Conservation (phyloP, 148 eudicot species). For the Cornus florida region DNA sequence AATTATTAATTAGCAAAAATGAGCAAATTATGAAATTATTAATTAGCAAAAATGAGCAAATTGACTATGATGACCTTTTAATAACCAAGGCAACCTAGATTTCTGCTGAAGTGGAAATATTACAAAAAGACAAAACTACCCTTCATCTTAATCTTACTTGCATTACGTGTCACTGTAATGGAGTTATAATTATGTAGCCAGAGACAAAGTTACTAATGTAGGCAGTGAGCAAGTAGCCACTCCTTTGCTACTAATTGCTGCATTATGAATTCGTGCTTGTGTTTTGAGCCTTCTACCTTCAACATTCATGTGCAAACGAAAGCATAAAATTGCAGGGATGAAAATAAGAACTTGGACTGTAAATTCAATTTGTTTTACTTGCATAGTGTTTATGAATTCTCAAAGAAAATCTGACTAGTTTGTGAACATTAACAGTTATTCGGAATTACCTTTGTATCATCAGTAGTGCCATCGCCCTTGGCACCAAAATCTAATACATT, state of each 20-base stretch:
- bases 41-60: neutral
- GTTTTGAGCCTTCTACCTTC: neutral
- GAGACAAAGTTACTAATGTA: neutral
- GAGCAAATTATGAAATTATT: neutral
- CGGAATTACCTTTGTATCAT: slow-evolving; percentile 72
- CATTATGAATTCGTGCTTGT: too few species aligned
- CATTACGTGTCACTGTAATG: neutral
- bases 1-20: too few species aligned
- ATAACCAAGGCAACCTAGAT: neutral
- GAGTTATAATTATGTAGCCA: neutral
- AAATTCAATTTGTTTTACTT: slow-evolving; percentile 15
- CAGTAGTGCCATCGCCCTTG: slow-evolving; percentile 72
- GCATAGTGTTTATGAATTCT: neutral
- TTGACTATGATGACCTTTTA: neutral
- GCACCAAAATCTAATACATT: slow-evolving; percentile 81
- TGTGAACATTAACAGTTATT: neutral
- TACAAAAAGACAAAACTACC: neutral
- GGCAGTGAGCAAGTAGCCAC: neutral
- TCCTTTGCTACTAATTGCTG: too few species aligned
- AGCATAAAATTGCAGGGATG: neutral
- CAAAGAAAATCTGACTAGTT: neutral
- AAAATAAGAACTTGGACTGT: slow-evolving; percentile 29
- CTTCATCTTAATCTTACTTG: neutral
- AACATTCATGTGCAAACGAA: neutral
- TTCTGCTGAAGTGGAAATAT: neutral